Evolutionary conservation across 1,139 yeast species (phyloP), one percentile per base, ranked within the genome.

Genomic region (Protomyces arabidopsidicola): DNA sequence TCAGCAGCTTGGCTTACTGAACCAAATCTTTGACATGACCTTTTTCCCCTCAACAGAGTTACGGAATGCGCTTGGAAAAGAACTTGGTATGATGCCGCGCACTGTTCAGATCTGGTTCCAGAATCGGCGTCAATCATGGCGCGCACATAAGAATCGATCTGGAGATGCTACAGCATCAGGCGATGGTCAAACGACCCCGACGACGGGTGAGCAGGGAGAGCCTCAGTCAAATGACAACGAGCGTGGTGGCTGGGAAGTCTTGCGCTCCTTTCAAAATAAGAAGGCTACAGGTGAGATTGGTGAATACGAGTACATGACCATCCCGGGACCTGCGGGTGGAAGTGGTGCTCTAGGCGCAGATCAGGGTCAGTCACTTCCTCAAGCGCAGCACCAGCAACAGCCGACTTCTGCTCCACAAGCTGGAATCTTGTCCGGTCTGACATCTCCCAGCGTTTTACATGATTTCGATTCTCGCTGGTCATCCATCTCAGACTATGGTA

Each of bases 101-200:
- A 73, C 77, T 2, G 77, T 75, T 4, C 78, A 75, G 67, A 75
- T 75, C 42, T 75, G 78, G 78, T 75, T 75, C 65, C 78, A 75
- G 66, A 75, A 75, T 67, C 70, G 73, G 45, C 70, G 78, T 6
- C 77, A 75, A 66, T 75, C 75, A 24, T 74, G 75, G 74, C 65
- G 75, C 38, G 70, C 75, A 3, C 76, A 74, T 60, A 72, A 72
- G 51, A 52, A 53, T 20, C 53, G 45, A 14, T 53, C 35, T 24
- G 58, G 48, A 2, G 48, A 42, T 18, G 22, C 48, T 16, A 2
- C 36, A n/a, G 53, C 18, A 3, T 10, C 51, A 20, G 51, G n/a
- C 2, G 51, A 45, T 45, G 51, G 24, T 24, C 24, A 24, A 10
- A 34, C 57, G 39, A 16, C 48, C 1, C 38, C 51, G 12, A 12